Evolutionary conservation across 2,329 filamentous ascomycete species (phyloP).

Genomic region (Phialemonium atrogriseum): DNA sequence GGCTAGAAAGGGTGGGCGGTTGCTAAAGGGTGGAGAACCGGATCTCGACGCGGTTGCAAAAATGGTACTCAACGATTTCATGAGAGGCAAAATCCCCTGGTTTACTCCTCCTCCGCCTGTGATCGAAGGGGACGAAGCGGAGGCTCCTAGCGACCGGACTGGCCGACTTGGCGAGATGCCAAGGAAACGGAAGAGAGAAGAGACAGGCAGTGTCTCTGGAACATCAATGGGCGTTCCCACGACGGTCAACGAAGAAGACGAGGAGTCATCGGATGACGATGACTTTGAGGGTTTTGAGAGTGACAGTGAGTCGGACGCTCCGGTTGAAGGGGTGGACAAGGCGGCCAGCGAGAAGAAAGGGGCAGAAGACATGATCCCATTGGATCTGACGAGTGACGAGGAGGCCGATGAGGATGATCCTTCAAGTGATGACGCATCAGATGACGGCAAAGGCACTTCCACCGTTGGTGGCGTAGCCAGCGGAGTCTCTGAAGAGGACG

Average conservation of each 20-base stretch:
- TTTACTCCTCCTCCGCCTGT: slow-evolving; percentile 70
- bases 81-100: slow-evolving; percentile 94
- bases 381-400: slow-evolving; percentile 11
- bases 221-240: slow-evolving; percentile 20
- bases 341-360: not conserved
- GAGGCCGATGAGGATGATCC: slow-evolving; percentile 26
- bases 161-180: slow-evolving; percentile 82
- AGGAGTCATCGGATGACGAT: slow-evolving; percentile 26
- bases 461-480: too few relatives aligned
- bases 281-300: slow-evolving; percentile 42
- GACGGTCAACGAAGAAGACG: slow-evolving; percentile 15
- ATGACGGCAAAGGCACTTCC: too few relatives aligned
- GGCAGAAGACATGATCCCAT: slow-evolving; percentile 1
- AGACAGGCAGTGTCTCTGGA: slow-evolving; percentile 34
- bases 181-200: slow-evolving; percentile 63
- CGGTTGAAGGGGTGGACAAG: not conserved
- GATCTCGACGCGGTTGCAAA: slow-evolving; percentile 93
- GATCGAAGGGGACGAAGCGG: slow-evolving; percentile 41
- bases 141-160: slow-evolving; percentile 58
- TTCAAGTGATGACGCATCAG: too few relatives aligned
- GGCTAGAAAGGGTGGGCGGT: slow-evolving; percentile 75
- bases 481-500: too few relatives aligned
- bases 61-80: slow-evolving; percentile 94
- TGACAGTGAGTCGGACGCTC: slow-evolving; percentile 28
- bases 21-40: slow-evolving; percentile 88